Evolutionary conservation across 2,329 filamentous ascomycete species (phyloP).

Genomic region (Cladosporium oxysporum): DNA sequence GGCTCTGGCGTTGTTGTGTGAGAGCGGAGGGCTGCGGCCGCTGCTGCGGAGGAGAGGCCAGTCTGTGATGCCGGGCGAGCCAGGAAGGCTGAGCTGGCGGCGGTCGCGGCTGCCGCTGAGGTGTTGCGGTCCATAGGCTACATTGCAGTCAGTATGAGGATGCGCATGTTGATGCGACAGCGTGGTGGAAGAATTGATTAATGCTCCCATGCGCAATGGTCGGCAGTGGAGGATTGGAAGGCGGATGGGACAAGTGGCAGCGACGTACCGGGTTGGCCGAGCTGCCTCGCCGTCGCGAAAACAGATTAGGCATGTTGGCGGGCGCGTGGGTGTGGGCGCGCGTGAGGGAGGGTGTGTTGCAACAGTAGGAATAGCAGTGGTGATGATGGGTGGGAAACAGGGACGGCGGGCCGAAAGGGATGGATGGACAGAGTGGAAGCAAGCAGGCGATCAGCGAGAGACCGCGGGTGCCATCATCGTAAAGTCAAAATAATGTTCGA

Average conservation of each 20-base stretch:
- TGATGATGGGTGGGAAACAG: neutral
- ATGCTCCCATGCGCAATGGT: neutral
- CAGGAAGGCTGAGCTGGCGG: slow-evolving; percentile 73
- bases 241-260: neutral
- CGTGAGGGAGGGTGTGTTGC: neutral
- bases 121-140: slow-evolving; percentile 60
- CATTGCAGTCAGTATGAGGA: neutral
- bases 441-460: slow-evolving; percentile 11
- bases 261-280: slow-evolving; percentile 36
- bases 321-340: neutral
- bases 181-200: slow-evolving; percentile 12
- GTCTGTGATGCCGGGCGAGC: slow-evolving; percentile 64
- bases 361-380: neutral
- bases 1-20: slow-evolving; percentile 76
- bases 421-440: neutral
- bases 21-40: slow-evolving; percentile 79
- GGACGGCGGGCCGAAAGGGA: slow-evolving; percentile 10
- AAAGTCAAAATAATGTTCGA: slow-evolving; percentile 14
- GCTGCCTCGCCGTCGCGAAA: slow-evolving; percentile 32
- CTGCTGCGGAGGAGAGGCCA: slow-evolving; percentile 79
- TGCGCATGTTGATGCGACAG: neutral
- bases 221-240: neutral
- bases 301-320: slow-evolving; percentile 31
- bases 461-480: slow-evolving; percentile 14
- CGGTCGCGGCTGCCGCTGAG: slow-evolving; percentile 75